Conservation (phyloP, 768 basidiomycete genomes). For the Kwoniella pini region DNA sequence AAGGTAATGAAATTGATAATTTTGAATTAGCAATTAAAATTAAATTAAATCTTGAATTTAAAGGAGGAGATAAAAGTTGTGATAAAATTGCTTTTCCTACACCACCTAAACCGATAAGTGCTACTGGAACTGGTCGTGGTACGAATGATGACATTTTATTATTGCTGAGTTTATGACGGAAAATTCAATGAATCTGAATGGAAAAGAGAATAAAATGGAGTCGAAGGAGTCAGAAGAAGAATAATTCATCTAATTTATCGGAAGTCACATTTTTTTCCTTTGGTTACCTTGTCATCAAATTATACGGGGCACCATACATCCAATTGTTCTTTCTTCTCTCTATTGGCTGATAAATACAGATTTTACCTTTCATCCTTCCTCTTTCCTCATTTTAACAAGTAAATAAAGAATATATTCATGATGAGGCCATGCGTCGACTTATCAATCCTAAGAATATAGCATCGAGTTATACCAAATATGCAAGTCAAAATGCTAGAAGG, state of each 20-base stretch:
- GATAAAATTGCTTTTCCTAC: slow-evolving; percentile 84
- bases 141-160: slow-evolving; percentile 22
- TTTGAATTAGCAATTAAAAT: slow-evolving; percentile 57
- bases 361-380: too few relatives aligned
- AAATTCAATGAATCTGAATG: too few relatives aligned
- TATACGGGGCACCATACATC: too few relatives aligned
- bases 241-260: not conserved
- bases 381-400: too few relatives aligned
- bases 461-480: not conserved
- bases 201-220: not conserved
- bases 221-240: not conserved
- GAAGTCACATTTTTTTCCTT: not conserved
- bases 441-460: not conserved
- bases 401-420: not conserved
- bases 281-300: too few relatives aligned
- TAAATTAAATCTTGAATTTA: slow-evolving; percentile 55
- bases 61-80: slow-evolving; percentile 71
- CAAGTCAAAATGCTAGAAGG: not conserved
- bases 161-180: too few relatives aligned
- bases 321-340: too few relatives aligned
- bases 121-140: slow-evolving; percentile 59
- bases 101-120: slow-evolving; percentile 81
- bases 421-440: slow-evolving; percentile 11
- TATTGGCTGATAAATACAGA: too few relatives aligned
- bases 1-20: slow-evolving; percentile 48